A percentile compares a stretch with the other conserved stretches of the same genome.
Conservation (phyloP, 352 stramenopile genomes). For the Labyrinthula sp. region DNA sequence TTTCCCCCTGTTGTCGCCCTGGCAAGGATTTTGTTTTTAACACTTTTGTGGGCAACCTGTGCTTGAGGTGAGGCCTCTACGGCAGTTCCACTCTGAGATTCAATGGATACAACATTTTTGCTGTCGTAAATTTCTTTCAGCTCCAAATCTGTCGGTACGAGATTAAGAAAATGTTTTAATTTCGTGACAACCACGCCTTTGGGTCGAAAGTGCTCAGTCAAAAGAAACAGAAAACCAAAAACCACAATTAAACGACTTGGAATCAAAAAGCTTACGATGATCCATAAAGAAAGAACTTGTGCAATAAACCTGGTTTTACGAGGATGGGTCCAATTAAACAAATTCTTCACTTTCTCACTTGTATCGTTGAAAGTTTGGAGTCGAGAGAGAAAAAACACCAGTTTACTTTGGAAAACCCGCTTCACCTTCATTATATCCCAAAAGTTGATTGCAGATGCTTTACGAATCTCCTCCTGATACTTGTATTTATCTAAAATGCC, state of each 20-base stretch:
- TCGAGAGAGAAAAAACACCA: too few relatives aligned
- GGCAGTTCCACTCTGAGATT: too few relatives aligned
- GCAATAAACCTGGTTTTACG: constrained; percentile 22
- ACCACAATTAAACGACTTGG: constrained; percentile 16
- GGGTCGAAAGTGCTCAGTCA: constrained; percentile 23
- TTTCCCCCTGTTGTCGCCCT: too few relatives aligned
- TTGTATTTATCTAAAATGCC: too few relatives aligned
- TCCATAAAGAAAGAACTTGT: constrained; percentile 2
- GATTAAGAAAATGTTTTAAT: constrained; percentile 20
- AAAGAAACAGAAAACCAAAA: constrained; percentile 19
- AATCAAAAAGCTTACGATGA: constrained; percentile 16
- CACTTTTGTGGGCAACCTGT: too few relatives aligned
- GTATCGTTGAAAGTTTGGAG: constrained; percentile 26
- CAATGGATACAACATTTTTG: too few relatives aligned
- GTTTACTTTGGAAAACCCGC: too few relatives aligned
- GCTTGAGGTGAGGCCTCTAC: too few relatives aligned
- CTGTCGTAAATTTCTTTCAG: constrained; percentile 21
- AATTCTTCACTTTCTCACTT: constrained; percentile 15
- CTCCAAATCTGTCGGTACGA: constrained; percentile 23
- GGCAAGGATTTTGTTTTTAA: too few relatives aligned
- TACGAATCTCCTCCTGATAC: too few relatives aligned
- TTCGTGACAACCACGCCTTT: constrained; percentile 16
- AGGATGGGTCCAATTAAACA: constrained; percentile 28
- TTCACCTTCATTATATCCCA: too few relatives aligned
- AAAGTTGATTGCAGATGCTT: too few relatives aligned